Evolutionary conservation across 192 early-diverging fungal species (phyloP).

Genomic region (Coemansia reversa): DNA sequence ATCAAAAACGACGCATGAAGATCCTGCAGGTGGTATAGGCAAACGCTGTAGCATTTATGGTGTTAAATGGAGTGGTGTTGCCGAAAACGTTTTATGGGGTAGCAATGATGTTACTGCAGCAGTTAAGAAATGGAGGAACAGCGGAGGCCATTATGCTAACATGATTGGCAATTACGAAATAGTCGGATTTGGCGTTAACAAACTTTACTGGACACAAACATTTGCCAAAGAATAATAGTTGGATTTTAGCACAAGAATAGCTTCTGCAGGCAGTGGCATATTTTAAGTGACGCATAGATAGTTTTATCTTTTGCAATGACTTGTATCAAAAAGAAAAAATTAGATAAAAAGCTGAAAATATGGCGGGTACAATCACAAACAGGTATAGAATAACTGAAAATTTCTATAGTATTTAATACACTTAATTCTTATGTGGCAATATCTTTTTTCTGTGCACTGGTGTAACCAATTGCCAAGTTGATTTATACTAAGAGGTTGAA

Average conservation of each 20-base stretch:
- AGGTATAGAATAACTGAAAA: no score
- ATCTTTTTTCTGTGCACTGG: no score
- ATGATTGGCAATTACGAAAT: constrained; percentile 26
- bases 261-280: neutral
- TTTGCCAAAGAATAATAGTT: constrained; percentile 15
- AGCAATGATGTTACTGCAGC: constrained; percentile 8
- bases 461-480: no score
- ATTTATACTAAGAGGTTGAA: no score
- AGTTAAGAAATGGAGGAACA: constrained; percentile 28
- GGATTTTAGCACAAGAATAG: neutral
- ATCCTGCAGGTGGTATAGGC: constrained; percentile 9
- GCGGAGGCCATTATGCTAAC: constrained; percentile 31
- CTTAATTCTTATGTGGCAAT: no score
- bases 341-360: no score
- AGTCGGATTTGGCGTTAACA: constrained; percentile 29
- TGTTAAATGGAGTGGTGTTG: constrained; percentile 14
- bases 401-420: no score
- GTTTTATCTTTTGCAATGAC: no score
- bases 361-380: no score
- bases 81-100: constrained; percentile 34
- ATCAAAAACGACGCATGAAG: constrained; percentile 28
- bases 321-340: no score
- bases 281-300: no score
- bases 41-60: constrained; percentile 3
- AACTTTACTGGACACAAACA: constrained; percentile 33